Evolutionary conservation across 306 rosid genomes (phyloP).

Genomic region (Vigna reflexopilosa): DNA sequence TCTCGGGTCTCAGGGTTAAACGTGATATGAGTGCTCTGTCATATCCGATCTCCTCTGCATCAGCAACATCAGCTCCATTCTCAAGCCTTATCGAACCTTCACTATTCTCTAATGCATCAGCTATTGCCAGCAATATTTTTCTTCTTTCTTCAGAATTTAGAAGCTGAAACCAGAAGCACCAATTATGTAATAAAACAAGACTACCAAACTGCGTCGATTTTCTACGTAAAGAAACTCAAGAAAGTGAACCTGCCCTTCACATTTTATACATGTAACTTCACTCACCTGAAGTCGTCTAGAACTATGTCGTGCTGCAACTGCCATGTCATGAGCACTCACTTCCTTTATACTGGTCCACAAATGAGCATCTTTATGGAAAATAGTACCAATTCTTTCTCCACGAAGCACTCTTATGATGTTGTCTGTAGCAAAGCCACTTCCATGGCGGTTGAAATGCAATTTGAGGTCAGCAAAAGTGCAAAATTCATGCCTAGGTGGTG

Average conservation of each 20-base stretch:
- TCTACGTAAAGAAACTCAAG: slow-evolving; percentile 18
- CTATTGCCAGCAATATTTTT: slow-evolving; percentile 71
- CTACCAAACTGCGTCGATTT: neutral
- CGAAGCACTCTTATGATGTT: slow-evolving; percentile 78
- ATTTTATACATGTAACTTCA: neutral
- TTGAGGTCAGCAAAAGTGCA: slow-evolving; percentile 39
- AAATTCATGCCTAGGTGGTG: neutral
- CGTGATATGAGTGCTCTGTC: slow-evolving; percentile 80
- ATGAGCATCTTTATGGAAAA: slow-evolving; percentile 88
- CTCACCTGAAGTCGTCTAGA: slow-evolving; percentile 74
- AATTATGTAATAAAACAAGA: neutral
- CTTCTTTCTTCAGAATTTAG: slow-evolving; percentile 67
- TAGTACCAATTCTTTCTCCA: slow-evolving; percentile 83
- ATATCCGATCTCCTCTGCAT: slow-evolving; percentile 68
- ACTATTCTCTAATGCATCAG: slow-evolving; percentile 73
- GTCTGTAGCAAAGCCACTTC: slow-evolving; percentile 78
- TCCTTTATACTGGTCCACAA: slow-evolving; percentile 73
- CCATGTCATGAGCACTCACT: slow-evolving; percentile 80
- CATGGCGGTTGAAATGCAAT: slow-evolving; percentile 29
- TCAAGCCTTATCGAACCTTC: slow-evolving; percentile 61
- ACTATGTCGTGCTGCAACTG: slow-evolving; percentile 72
- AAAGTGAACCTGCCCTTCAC: slow-evolving; percentile 20
- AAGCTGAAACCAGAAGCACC: slow-evolving; percentile 52
- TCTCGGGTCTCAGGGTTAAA: slow-evolving; percentile 75
- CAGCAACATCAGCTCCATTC: slow-evolving; percentile 74